Percentiles rank a stretch among this genome's conserved stretches.
Conservation (phyloP, 805 yeast genomes). For the Schwanniomyces polymorphus region DNA sequence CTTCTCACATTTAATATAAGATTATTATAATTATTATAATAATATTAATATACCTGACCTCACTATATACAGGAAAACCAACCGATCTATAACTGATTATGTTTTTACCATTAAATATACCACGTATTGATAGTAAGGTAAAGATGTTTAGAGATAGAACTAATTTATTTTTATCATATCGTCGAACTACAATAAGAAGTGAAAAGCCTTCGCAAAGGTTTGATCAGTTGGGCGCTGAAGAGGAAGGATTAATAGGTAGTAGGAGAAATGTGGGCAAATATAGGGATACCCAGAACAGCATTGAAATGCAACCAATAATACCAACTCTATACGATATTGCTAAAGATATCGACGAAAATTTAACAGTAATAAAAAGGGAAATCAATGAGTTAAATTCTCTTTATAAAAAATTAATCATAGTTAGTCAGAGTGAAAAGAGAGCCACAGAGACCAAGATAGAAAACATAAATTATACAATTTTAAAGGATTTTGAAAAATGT, state of each 20-base stretch:
- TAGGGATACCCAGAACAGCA: conserved; percentile 27
- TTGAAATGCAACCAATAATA: conserved; percentile 67
- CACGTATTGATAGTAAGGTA: background rate
- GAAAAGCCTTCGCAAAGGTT: conserved; percentile 27
- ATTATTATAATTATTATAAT: too few species aligned
- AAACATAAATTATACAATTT: conserved; percentile 68
- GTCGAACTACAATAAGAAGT: conserved; percentile 80
- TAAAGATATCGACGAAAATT: conserved; percentile 64
- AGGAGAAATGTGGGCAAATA: conserved; percentile 24
- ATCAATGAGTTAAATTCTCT: conserved; percentile 63
- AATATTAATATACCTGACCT: too few species aligned
- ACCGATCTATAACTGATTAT: too few species aligned
- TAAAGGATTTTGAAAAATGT: conserved; percentile 75
- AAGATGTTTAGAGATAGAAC: conserved; percentile 91
- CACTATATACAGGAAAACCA: too few species aligned
- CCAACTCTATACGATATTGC: conserved; percentile 79
- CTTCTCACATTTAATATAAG: too few species aligned
- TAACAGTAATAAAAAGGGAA: conserved; percentile 51
- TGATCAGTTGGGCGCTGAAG: conserved; percentile 49
- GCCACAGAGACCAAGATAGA: conserved; percentile 79
- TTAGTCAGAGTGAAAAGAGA: conserved; percentile 82
- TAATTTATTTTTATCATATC: conserved; percentile 82
- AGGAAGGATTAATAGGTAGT: conserved; percentile 55
- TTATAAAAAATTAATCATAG: conserved; percentile 80
- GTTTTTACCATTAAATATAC: too few species aligned